These are phyloP conservation scores for Emericellopsis atlantica DNA, from an alignment of 2,329 filamentous ascomycete genomes.

Conservation along the genomic window DNA sequence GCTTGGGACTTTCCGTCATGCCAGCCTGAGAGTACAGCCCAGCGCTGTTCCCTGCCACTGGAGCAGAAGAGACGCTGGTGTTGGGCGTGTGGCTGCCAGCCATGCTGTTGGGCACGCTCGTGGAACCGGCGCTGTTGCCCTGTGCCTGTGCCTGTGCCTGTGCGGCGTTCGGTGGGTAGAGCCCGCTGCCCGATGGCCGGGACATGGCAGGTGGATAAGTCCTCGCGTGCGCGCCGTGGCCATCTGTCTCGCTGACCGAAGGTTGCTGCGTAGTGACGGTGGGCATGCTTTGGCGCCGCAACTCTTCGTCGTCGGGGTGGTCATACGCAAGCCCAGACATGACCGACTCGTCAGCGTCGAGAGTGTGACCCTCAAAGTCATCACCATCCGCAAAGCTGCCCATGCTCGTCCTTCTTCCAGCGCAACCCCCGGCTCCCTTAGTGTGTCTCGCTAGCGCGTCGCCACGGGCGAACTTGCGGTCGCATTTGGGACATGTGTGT, in stretches of 20 bases:
- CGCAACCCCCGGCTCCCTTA: conserved; percentile 91
- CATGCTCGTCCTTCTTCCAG: conserved; percentile 78
- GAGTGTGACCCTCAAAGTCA: conserved; percentile 43
- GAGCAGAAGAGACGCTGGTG: conserved; percentile 35
- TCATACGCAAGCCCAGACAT: conserved; percentile 46
- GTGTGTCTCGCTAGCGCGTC: conserved; percentile 91
- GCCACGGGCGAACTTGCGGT: conserved; percentile 85
- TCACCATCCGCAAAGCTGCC: conserved; percentile 71
- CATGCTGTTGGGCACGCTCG: conserved; percentile 30
- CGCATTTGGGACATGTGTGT: conserved; percentile 89
- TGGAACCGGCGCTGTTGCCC: conserved; percentile 41
- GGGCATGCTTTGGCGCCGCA: conserved; percentile 58
- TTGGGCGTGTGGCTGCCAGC: conserved; percentile 30
- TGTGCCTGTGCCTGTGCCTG: conserved; percentile 31
- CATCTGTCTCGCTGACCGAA: conserved; percentile 30
- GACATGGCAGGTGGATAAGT: conserved; percentile 66
- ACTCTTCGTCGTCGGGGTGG: conserved; percentile 48
- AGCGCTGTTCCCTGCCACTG: conserved; percentile 30
- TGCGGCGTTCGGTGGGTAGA: conserved; percentile 51
- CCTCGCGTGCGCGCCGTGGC: conserved; percentile 51
- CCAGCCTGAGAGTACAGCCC: conserved; percentile 58
- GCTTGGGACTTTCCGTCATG: conserved; percentile 81
- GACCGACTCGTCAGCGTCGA: conserved; percentile 39
- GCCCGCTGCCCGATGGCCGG: conserved; percentile 34
- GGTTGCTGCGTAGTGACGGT: conserved; percentile 64